Conservation (phyloP, 106 monocot genomes). For the Dactylorhiza incarnata region DNA sequence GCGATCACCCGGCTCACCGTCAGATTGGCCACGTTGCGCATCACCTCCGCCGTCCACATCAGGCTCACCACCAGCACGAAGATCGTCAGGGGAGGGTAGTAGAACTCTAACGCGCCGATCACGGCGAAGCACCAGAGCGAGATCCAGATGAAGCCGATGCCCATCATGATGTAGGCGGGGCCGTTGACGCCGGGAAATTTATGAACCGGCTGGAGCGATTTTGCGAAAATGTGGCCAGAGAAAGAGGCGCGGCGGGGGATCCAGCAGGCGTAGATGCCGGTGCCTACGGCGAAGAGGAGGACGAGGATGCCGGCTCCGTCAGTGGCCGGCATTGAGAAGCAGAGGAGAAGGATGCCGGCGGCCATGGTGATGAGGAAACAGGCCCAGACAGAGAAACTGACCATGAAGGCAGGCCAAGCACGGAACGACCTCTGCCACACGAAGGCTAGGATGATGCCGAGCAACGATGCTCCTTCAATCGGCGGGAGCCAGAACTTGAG, state of each 20-base stretch:
- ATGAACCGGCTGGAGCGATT: conserved; percentile 42
- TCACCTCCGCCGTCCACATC: conserved; percentile 92
- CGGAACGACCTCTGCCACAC: conserved; percentile 78
- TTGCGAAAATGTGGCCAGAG: conserved; percentile 46
- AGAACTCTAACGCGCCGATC: conserved; percentile 81
- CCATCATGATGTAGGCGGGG: conserved; percentile 70
- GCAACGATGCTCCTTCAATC: conserved; percentile 44
- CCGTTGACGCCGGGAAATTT: conserved; percentile 69
- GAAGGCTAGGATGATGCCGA: conserved; percentile 74
- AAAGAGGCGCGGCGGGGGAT: conserved; percentile 54
- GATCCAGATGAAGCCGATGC: conserved; percentile 68
- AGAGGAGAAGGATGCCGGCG: conserved; percentile 73
- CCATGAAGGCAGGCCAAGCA: conserved; percentile 42
- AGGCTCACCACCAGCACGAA: conserved; percentile 67
- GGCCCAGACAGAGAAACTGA: conserved; percentile 69
- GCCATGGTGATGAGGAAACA: conserved; percentile 59
- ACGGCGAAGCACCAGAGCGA: conserved; percentile 86
- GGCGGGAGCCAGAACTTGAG: conserved; percentile 86
- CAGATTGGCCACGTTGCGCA: conserved; percentile 87
- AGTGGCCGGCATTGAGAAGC: conserved; percentile 70
- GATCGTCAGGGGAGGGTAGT: conserved; percentile 65
- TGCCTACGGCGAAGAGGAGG: conserved; percentile 67
- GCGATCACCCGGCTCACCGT: conserved; percentile 84
- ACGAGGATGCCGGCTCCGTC: conserved; percentile 45
- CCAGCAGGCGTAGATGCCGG: conserved; percentile 83